Conservation (phyloP, 2,329 filamentous ascomycete genomes). For the Samsoniella hepiali region DNA sequence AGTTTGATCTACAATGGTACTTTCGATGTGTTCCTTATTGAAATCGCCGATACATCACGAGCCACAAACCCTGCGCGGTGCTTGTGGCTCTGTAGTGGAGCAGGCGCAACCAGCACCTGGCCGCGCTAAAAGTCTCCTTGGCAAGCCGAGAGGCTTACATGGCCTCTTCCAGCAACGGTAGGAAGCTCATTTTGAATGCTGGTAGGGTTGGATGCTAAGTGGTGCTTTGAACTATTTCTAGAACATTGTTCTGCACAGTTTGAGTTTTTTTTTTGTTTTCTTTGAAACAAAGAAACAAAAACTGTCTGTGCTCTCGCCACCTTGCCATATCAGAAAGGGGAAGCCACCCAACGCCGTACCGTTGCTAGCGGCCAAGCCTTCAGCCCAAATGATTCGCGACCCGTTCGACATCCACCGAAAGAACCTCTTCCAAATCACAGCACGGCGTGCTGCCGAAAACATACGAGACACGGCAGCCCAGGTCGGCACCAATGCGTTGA, state of each 20-base stretch:
- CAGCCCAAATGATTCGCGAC: conserved; percentile 38
- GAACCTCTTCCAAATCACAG: conserved; percentile 48
- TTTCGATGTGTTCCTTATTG: neutral
- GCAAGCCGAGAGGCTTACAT: conserved; percentile 14
- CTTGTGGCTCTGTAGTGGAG: conserved; percentile 3
- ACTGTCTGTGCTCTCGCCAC: neutral
- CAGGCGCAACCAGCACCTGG: neutral
- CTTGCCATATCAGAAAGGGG: conserved; percentile 3
- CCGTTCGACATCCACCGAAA: conserved; percentile 43
- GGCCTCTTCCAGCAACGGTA: conserved; percentile 12
- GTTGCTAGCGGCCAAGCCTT: conserved; percentile 21
- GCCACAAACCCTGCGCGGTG: neutral
- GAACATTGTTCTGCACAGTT: neutral
- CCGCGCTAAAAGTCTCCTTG: conserved; percentile 6
- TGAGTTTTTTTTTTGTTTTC: neutral
- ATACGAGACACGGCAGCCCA: conserved; percentile 48
- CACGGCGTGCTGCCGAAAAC: conserved; percentile 42
- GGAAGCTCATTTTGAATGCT: neutral
- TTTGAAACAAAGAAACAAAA: too few species aligned
- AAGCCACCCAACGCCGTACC: neutral
- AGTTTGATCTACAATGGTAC: neutral
- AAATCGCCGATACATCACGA: neutral
- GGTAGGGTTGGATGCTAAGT: neutral
- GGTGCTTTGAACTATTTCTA: neutral
- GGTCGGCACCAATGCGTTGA: conserved; percentile 46